Conservation (phyloP, 129 eudicot genomes). For the Lactuca sativa region DNA sequence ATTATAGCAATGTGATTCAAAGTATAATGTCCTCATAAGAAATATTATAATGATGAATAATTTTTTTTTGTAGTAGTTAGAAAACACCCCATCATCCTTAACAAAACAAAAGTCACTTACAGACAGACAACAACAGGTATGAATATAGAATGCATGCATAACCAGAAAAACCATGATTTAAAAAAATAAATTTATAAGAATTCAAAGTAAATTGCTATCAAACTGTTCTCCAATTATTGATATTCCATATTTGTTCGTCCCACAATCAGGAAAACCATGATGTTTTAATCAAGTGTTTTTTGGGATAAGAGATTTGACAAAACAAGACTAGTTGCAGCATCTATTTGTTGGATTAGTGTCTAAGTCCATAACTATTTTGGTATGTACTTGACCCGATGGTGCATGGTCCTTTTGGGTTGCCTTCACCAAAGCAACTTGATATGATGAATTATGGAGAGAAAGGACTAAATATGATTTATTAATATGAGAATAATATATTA, state of each 20-base stretch:
- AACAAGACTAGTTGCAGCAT: slow-evolving; percentile 90
- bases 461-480: too few relatives aligned
- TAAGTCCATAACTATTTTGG: too few relatives aligned
- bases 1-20: too few relatives aligned
- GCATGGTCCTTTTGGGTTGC: too few relatives aligned
- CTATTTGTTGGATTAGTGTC: too few relatives aligned
- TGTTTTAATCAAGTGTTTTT: slow-evolving; percentile 75
- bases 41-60: slow-evolving; percentile 15
- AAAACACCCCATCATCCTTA: slow-evolving; percentile 39
- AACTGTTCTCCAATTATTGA: slow-evolving; percentile 5
- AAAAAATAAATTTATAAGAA: slow-evolving; percentile 16
- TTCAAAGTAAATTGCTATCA: slow-evolving; percentile 14
- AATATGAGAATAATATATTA: too few relatives aligned
- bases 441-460: too few relatives aligned
- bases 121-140: slow-evolving; percentile 95
- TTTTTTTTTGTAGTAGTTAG: slow-evolving; percentile 48
- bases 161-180: neutral
- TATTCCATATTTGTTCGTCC: neutral
- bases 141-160: slow-evolving; percentile 26
- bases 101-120: slow-evolving; percentile 88
- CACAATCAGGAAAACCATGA: slow-evolving; percentile 81
- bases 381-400: too few relatives aligned
- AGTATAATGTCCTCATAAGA: too few relatives aligned
- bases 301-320: slow-evolving; percentile 80
- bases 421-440: too few relatives aligned